A percentile compares a stretch with the other conserved stretches of the same genome.
phyloP scores from a whole-genome alignment of 495 filamentous ascomycete genomes.

The Daldinia grandis region DNA sequence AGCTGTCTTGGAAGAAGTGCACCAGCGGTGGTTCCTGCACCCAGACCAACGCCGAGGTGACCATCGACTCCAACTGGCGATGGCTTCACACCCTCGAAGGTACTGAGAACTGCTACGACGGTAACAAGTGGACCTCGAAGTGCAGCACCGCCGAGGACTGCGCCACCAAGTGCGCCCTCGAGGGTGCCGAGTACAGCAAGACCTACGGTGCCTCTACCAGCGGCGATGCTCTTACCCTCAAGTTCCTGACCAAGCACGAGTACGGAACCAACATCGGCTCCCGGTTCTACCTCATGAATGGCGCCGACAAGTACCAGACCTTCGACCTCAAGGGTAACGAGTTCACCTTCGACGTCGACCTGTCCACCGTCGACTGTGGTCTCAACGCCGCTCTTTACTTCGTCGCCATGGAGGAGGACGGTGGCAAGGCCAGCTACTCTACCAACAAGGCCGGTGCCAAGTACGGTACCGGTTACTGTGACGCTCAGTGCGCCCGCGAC shows the following conservation, averaged over 20 bases:
- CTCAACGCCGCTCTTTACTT: constrained; percentile 69
- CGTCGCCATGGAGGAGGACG: constrained; percentile 64
- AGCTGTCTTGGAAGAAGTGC: constrained; percentile 66
- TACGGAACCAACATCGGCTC: constrained; percentile 61
- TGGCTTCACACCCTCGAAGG: constrained; percentile 54
- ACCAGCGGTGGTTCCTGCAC: constrained; percentile 60
- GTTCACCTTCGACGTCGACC: constrained; percentile 69
- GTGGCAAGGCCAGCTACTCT: constrained; percentile 60
- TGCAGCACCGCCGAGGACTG: constrained; percentile 52
- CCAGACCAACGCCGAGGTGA: constrained; percentile 50
- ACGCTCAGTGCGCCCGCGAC: constrained; percentile 65
- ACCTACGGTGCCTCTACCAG: constrained; percentile 61
- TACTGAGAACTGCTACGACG: constrained; percentile 60
- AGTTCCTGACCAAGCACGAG: constrained; percentile 64
- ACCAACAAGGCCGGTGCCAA: constrained; percentile 67
- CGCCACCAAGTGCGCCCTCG: constrained; percentile 57
- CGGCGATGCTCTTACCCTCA: constrained; percentile 57
- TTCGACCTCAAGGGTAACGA: constrained; percentile 65
- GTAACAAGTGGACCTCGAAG: constrained; percentile 57
- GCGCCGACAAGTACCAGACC: constrained; percentile 61
- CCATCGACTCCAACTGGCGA: constrained; percentile 63
- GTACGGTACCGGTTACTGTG: constrained; percentile 69
- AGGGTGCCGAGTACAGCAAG: constrained; percentile 57
- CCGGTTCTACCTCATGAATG: constrained; percentile 65
- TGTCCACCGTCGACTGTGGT: constrained; percentile 62